Base-by-base conservation (phyloP, 129 eudicot genomes). In the Escallonia rubra region DNA sequence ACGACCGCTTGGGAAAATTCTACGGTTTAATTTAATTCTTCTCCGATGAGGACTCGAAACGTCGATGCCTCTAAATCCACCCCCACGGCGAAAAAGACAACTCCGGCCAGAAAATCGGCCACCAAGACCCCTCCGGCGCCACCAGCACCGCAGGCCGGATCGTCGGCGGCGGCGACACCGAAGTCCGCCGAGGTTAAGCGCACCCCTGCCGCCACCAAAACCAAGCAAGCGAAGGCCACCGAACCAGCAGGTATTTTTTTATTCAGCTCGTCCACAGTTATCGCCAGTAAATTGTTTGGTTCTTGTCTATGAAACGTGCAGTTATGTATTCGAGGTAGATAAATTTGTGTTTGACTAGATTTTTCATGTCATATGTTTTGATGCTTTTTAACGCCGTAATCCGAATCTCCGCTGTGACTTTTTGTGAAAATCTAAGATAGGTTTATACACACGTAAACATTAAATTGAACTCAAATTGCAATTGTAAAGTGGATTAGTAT, bases 21-120 rank as follows among this genome's bases (percentile, higher is more conserved):
- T 50, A 50, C 13, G 55, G 55, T 50, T 50, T 50, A 8, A 50
- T 8, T 50, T 4, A 50, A 23, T 23, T 23, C 16, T 14, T n/a
- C 12, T 11, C 0, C 57, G 13, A 87, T 87, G 95, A 83, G 82
- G 69, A 83, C 89, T 45, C 76, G 95, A 59, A 83, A 87, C 74
- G 67, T 89, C 43, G 70, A 52, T 57, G 71, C 73, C 54, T 80
- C 84, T 4, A 83, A 83, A 73, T 61, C 89, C 8, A 55, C 87
- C 7, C 69, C 88, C 64, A 44, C 85, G 45, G 70, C 54, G 0
- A 87, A 83, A 61, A 70, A 66, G 65, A 75, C 89, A 9, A 86
- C 94, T 3, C 79, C 85, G 65, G 47, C 79, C 8, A 75, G 70
- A 57, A 87, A 83, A 81, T 55, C 84, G 11, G 74, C 85, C 63